phyloP scores from a whole-genome alignment of 306 rosid genomes.

The Cicer bijugum region DNA sequence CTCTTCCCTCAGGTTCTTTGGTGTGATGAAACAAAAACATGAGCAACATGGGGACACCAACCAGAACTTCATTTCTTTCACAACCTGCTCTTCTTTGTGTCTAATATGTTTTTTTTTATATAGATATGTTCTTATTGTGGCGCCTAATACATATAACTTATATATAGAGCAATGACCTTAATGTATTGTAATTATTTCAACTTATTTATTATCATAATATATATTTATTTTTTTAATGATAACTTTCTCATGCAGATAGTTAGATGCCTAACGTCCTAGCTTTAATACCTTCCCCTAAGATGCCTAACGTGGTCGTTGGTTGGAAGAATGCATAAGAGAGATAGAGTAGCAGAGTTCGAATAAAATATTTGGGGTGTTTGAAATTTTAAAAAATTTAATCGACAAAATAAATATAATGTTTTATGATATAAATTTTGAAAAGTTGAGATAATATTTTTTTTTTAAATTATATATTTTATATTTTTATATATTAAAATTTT shows the following conservation, averaged over 20 bases:
- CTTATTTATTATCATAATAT: neutral
- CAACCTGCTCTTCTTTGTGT: constrained; percentile 31
- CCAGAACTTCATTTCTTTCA: constrained; percentile 59
- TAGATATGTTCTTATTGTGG: constrained; percentile 27
- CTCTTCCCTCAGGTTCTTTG: constrained; percentile 54
- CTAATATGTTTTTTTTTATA: neutral
- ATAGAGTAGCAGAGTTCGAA: too few species aligned
- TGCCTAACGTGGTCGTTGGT: too few species aligned
- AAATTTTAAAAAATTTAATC: too few species aligned
- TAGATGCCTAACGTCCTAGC: constrained; percentile 51
- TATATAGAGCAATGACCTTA: constrained; percentile 1
- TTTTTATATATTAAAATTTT: too few species aligned
- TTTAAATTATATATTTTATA: too few species aligned
- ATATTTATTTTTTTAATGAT: constrained; percentile 9
- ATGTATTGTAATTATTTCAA: neutral
- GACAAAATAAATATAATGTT: too few species aligned
- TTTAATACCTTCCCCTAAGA: neutral
- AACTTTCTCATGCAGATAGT: neutral
- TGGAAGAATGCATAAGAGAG: too few species aligned
- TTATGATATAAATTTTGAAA: too few species aligned
- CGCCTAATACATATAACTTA: constrained; percentile 19
- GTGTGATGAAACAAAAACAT: constrained; percentile 63
- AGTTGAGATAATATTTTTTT: too few species aligned
- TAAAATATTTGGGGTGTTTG: too few species aligned
- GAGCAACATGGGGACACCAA: constrained; percentile 63